phyloP scores from a whole-genome alignment of 2,329 filamentous ascomycete genomes.

The Magnaporthiopsis rhizophila region DNA sequence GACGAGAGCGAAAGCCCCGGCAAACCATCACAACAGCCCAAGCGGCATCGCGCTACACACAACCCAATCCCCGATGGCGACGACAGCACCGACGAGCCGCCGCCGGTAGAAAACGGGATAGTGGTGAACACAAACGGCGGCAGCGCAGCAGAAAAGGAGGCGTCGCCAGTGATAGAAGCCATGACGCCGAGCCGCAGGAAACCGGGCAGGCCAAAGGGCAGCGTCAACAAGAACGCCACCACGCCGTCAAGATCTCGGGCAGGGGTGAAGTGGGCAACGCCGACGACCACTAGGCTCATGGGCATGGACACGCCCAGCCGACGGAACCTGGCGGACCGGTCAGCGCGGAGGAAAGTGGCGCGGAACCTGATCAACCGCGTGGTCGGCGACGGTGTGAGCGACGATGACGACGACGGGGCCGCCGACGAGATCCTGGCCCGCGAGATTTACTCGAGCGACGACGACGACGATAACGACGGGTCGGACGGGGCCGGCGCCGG shows the following conservation, averaged over 20 bases:
- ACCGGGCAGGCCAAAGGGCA: conserved; percentile 5
- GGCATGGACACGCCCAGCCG: conserved; percentile 51
- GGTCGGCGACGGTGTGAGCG: conserved; percentile 53
- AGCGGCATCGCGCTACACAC: not conserved
- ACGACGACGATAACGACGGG: conserved; percentile 35
- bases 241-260: conserved; percentile 30
- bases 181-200: conserved; percentile 3
- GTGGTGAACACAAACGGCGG: not conserved
- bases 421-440: conserved; percentile 61
- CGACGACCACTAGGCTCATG: conserved; percentile 25
- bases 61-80: not conserved
- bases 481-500: conserved; percentile 21
- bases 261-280: conserved; percentile 27
- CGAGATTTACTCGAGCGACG: conserved; percentile 56
- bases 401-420: conserved; percentile 70
- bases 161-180: not conserved
- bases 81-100: not conserved
- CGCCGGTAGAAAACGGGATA: not conserved
- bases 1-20: not conserved
- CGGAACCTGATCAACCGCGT: conserved; percentile 66
- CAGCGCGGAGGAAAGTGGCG: conserved; percentile 79
- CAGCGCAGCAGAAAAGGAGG: not conserved
- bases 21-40: not conserved
- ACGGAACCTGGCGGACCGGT: conserved; percentile 68
- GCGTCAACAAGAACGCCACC: not conserved